Percentiles rank a stretch among this genome's conserved stretches.
Evolutionary conservation across 768 basidiomycete genomes (phyloP).

Genomic region (Hydnomerulius pinastri): DNA sequence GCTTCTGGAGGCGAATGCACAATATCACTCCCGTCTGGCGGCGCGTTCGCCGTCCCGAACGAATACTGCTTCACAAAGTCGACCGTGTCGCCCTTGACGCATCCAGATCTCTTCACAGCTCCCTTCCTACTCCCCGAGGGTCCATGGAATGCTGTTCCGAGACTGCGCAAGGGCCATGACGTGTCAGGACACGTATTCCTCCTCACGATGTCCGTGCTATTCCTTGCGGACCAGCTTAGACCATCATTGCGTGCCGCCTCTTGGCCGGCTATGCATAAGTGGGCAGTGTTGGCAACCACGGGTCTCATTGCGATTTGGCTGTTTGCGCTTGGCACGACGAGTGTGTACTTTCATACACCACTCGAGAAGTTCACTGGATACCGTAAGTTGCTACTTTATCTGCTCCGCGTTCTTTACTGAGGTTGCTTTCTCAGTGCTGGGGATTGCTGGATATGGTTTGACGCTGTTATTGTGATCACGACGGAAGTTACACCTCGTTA

Average conservation of each 20-base stretch:
- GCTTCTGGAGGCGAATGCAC: slow-evolving; percentile 78
- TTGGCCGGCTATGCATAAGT: slow-evolving; percentile 48
- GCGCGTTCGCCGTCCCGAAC: slow-evolving; percentile 51
- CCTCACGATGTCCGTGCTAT: slow-evolving; percentile 74
- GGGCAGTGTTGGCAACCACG: slow-evolving; percentile 48
- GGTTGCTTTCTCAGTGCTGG: slow-evolving; percentile 34
- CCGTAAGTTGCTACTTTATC: slow-evolving; percentile 48
- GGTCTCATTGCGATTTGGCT: slow-evolving; percentile 64
- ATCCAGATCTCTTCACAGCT: slow-evolving; percentile 62
- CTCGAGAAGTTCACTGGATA: slow-evolving; percentile 87
- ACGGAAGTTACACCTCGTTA: neutral
- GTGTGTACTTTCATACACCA: slow-evolving; percentile 89
- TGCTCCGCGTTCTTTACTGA: slow-evolving; percentile 1
- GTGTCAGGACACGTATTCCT: slow-evolving; percentile 94
- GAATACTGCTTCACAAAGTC: slow-evolving; percentile 57
- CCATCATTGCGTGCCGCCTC: slow-evolving; percentile 45
- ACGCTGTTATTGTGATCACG: slow-evolving; percentile 25
- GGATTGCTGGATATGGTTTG: slow-evolving; percentile 36
- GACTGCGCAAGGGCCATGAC: slow-evolving; percentile 83
- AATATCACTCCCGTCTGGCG: slow-evolving; percentile 59
- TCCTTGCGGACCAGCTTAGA: slow-evolving; percentile 75
- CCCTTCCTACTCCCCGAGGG: slow-evolving; percentile 36
- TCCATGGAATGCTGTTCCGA: slow-evolving; percentile 54
- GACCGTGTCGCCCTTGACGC: slow-evolving; percentile 56
- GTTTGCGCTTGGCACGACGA: slow-evolving; percentile 77